These are phyloP conservation scores for Pichia phayaonensis DNA, from an alignment of 805 yeast genomes.

Conservation along the genomic window DNA sequence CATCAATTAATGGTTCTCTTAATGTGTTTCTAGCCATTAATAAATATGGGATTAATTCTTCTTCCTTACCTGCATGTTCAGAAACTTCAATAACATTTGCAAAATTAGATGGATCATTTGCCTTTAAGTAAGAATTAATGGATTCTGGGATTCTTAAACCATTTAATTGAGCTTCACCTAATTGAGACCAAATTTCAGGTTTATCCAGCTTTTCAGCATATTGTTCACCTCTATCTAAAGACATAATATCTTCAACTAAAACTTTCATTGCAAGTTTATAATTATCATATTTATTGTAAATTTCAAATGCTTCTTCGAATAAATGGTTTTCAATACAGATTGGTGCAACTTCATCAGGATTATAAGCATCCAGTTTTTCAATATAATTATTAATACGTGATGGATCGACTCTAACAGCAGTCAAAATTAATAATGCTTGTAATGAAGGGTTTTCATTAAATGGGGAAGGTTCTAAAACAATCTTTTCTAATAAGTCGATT, in stretches of 20 bases:
- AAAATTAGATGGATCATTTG: slow-evolving; percentile 84
- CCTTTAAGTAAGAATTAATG: slow-evolving; percentile 82
- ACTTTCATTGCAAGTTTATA: slow-evolving; percentile 79
- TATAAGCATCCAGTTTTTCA: slow-evolving; percentile 84
- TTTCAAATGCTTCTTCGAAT: slow-evolving; percentile 89
- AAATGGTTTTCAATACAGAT: slow-evolving; percentile 83
- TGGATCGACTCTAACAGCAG: slow-evolving; percentile 94
- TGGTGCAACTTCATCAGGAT: slow-evolving; percentile 90
- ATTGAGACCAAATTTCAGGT: slow-evolving; percentile 87
- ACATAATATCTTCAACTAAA: slow-evolving; percentile 85
- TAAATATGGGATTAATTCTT: slow-evolving; percentile 80
- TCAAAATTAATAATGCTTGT: slow-evolving; percentile 85
- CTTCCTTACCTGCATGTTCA: slow-evolving; percentile 93
- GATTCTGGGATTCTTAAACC: slow-evolving; percentile 91
- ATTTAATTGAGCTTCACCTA: slow-evolving; percentile 92
- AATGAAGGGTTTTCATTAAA: slow-evolving; percentile 91
- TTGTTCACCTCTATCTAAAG: slow-evolving; percentile 88
- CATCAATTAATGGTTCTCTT: slow-evolving; percentile 90
- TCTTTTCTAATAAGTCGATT: slow-evolving; percentile 91
- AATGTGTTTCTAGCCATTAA: slow-evolving; percentile 85
- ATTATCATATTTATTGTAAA: slow-evolving; percentile 78
- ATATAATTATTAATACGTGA: slow-evolving; percentile 75
- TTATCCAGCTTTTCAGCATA: slow-evolving; percentile 86
- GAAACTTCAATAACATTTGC: slow-evolving; percentile 90
- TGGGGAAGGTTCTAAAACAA: slow-evolving; percentile 94